Evolutionary conservation across 768 basidiomycete genomes (phyloP), one percentile per base, ranked within the genome.

Genomic region (Xerocomellus dryophilus): DNA sequence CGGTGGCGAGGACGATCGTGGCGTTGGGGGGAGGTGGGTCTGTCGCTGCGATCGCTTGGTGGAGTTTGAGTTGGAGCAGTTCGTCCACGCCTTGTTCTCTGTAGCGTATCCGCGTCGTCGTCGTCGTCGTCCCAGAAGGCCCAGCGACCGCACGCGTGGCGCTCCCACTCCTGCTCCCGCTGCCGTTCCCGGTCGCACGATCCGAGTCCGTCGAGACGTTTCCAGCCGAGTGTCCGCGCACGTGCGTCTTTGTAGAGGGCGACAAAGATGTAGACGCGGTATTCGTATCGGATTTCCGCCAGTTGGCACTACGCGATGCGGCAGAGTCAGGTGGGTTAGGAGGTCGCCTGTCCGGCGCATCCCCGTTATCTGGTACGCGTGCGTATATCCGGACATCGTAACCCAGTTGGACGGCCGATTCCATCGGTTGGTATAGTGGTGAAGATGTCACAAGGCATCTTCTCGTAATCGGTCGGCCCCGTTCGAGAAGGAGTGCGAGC

Each of bases 71-170:
- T 70, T 97, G 94, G 46, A 98, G 73, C 23, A 97, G 78, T 72
- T 98, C 95, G 67, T 98, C 95, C 3, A 98, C 95, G 11, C 92
- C 93, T 71, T 98, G 94, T 65, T 95, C 92, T 52, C 90, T 81
- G 65, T 86, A 92, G 34, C 84, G 81, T 50, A 84, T 70, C 34
- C 82, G 79, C 29, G 65, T 62, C 11, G 69, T 60, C 14, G 66
- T 60, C 35, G 51, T 52, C 27, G 47, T 39, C 50, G 40, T 25
- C 38, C 66, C 49, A 35, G 61, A 53, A 31, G 55, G 53, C 2
- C 51, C 66, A 18, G 64, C 51, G 40, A 46, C 55, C 41, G 31
- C 61, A 29, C 17, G 53, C 23, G 56, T 31, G 4, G 61, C 41
- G 18, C 50, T 54, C 23, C 63, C 59, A 32, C 51, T 51, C 23